These are phyloP conservation scores for Didymella exigua DNA, from an alignment of 2,329 filamentous ascomycete species.

Conservation along the genomic window DNA sequence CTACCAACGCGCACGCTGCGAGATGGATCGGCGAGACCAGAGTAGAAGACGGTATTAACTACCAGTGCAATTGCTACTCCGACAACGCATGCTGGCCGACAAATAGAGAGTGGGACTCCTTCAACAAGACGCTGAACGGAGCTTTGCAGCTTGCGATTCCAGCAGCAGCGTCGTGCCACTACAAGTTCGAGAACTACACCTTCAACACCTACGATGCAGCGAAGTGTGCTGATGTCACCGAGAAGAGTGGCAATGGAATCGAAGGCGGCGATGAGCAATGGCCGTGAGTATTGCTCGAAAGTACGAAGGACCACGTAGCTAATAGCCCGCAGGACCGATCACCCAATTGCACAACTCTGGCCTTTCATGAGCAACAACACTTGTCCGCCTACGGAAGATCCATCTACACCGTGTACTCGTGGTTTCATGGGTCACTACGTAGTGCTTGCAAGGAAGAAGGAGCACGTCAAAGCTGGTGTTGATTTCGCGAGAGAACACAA, in stretches of 20 bases:
- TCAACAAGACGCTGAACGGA: constrained; percentile 41
- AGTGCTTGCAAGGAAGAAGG: constrained; percentile 40
- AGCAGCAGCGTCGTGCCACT: constrained; percentile 40
- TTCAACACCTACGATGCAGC: constrained; percentile 30
- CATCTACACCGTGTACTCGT: constrained; percentile 20
- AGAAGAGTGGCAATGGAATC: constrained; percentile 28
- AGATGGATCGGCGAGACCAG: constrained; percentile 42
- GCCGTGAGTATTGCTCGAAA: constrained; percentile 27
- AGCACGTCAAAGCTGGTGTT: constrained; percentile 43
- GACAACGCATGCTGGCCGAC: constrained; percentile 44
- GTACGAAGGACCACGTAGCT: background rate
- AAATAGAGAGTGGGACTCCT: constrained; percentile 29
- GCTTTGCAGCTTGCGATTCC: constrained; percentile 37
- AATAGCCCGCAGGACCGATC: constrained; percentile 31
- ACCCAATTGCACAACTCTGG: constrained; percentile 42
- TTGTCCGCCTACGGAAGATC: constrained; percentile 26
- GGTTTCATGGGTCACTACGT: constrained; percentile 45
- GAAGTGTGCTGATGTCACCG: constrained; percentile 35
- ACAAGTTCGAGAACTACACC: constrained; percentile 28
- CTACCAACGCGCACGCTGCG: constrained; percentile 1
- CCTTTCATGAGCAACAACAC: constrained; percentile 43
- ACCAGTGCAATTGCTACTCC: constrained; percentile 46
- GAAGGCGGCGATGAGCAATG: constrained; percentile 31
- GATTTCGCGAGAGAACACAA: constrained; percentile 42
- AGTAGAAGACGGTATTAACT: constrained; percentile 29